Base-by-base conservation (phyloP, 2,329 filamentous ascomycete species). In the Aspergillus pseudoglaucus region DNA sequence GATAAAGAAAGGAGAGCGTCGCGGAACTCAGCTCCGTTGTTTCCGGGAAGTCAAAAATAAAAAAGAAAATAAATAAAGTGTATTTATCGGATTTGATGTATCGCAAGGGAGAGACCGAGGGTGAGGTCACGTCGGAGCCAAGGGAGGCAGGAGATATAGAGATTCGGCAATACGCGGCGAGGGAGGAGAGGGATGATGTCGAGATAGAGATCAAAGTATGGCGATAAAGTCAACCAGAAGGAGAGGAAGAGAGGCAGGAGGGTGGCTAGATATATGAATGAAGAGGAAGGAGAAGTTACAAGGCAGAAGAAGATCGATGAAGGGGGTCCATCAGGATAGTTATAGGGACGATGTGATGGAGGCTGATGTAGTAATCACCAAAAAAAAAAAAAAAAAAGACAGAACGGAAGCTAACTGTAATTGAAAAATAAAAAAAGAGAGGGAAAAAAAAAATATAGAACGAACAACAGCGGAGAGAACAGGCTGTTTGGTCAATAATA, bases 301-400 rank as follows among this genome's bases (percentile, higher is more conserved):
- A 50, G 51, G 48, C 46, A 56, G 25, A 30, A 37, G 33, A n/a
- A 37, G 53, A 55, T 50, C 44, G 42, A 53, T 47, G 55, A 58
- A 61, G 59, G 62, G 58, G 60, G 54, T 50, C 48, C 56, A 57
- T 63, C 18, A 54, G 53, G 56, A 55, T 63, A 62, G 61, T 65
- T 67, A 66, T 66, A 65, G 37, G 47, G 45, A 47, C 38, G 32
- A 48, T 49, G 25, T 9, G 25, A 27, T 27, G 25, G 25, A 27
- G 7, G 25, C 25, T 30, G 10, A 30, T 30, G 25, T 30, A 30
- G 25, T 30, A 30, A 30, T 30, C 9, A 30, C 9, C 3, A 49
- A 47, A 40, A 50, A 50, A 22, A 22, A 49, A 41, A 51, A 32
- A 45, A 45, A 15, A 15, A 25, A 17, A 30, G 38, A 46, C 32